phyloP scores from a whole-genome alignment of 768 basidiomycete genomes.

The Scleroderma bovista region DNA sequence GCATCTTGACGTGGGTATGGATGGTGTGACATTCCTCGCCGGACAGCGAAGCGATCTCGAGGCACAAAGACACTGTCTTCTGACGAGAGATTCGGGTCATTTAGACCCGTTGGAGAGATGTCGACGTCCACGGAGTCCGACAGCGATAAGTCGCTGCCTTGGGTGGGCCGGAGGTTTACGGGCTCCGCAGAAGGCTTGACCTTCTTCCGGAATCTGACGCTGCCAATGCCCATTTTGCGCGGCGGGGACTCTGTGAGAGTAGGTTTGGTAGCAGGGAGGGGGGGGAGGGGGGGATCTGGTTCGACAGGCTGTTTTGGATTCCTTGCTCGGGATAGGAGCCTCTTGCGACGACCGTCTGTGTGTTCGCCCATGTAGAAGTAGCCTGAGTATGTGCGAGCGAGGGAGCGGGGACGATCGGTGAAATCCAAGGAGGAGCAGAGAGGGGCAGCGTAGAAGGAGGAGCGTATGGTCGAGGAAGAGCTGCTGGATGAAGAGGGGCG shows the following conservation, averaged over 20 bases:
- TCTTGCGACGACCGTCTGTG: constrained; percentile 6
- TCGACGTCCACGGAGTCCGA: neutral
- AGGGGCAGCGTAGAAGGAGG: constrained; percentile 13
- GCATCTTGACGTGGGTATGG: constrained; percentile 44
- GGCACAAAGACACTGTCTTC: constrained; percentile 17
- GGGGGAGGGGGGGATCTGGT: constrained; percentile 9
- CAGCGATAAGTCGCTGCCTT: constrained; percentile 1
- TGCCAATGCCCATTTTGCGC: constrained; percentile 16
- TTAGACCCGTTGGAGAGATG: neutral
- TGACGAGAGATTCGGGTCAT: constrained; percentile 6
- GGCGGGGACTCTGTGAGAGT: constrained; percentile 11
- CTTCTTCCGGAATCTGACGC: constrained; percentile 15
- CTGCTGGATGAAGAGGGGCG: constrained; percentile 5
- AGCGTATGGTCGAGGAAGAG: constrained; percentile 13
- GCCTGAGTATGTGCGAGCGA: constrained; percentile 24
- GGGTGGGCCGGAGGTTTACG: constrained; percentile 1
- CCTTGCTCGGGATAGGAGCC: constrained; percentile 5
- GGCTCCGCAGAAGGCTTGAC: constrained; percentile 14
- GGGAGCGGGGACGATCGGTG: constrained; percentile 14
- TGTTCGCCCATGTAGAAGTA: constrained; percentile 26
- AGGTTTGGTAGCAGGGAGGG: constrained; percentile 5
- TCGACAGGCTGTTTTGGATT: constrained; percentile 1
- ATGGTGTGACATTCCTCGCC: constrained; percentile 44
- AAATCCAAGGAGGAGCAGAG: neutral
- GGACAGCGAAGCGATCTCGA: constrained; percentile 18